phyloP scores from a whole-genome alignment of 495 filamentous ascomycete genomes.

The Penicillium salamii region DNA sequence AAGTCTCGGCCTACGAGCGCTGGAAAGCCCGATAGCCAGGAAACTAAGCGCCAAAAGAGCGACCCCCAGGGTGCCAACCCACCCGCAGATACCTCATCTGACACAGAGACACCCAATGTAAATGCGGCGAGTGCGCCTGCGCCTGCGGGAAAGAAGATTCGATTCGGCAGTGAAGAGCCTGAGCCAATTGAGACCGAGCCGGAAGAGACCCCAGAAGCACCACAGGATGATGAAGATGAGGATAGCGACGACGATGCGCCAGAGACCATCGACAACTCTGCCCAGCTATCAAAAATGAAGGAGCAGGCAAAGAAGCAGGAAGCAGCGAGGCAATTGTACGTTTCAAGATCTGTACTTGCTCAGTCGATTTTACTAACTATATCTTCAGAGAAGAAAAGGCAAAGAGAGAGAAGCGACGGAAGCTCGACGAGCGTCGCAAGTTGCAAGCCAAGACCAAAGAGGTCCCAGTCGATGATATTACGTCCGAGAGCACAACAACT shows the following conservation, averaged over 20 bases:
- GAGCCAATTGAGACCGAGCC: slow-evolving; percentile 19
- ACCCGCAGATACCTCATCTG: slow-evolving; percentile 10
- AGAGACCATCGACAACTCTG: slow-evolving; percentile 47
- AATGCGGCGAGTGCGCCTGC: slow-evolving; percentile 13
- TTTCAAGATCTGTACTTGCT: not conserved
- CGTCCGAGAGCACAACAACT: slow-evolving; percentile 41
- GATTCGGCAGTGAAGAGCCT: slow-evolving; percentile 48
- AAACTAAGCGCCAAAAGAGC: slow-evolving; percentile 37
- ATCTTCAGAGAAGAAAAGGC: slow-evolving; percentile 38
- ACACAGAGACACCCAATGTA: slow-evolving; percentile 11
- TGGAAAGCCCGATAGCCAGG: slow-evolving; percentile 22
- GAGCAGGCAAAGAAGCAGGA: slow-evolving; percentile 43
- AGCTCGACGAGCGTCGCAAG: slow-evolving; percentile 48
- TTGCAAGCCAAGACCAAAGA: slow-evolving; percentile 43
- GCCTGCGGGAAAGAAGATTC: slow-evolving; percentile 28
- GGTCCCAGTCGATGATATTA: slow-evolving; percentile 28
- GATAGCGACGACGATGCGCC: slow-evolving; percentile 49
- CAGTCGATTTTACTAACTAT: slow-evolving; percentile 17
- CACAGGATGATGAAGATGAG: slow-evolving; percentile 31
- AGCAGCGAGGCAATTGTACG: slow-evolving; percentile 34
- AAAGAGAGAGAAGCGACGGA: slow-evolving; percentile 46
- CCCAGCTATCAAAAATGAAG: slow-evolving; percentile 39
- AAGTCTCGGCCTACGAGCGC: slow-evolving; percentile 26
- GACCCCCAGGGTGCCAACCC: slow-evolving; percentile 19
- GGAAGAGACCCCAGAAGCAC: slow-evolving; percentile 21